Base-by-base conservation (phyloP, 2,329 filamentous ascomycete species). In the Fusarium caatingaense region DNA sequence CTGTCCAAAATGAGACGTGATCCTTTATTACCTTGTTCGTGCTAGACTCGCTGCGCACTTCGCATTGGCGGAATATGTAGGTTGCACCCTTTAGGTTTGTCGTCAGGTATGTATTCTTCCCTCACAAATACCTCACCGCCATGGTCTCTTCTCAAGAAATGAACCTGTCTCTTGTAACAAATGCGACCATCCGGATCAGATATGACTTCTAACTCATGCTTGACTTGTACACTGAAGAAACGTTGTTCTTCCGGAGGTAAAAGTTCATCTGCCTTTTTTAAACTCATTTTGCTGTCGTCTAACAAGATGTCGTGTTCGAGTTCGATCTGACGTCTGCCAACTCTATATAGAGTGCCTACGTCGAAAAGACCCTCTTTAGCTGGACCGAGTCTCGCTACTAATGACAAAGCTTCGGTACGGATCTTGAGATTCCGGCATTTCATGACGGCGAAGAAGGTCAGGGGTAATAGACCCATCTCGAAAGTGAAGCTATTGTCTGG, bases 351-450 rank as follows among this genome's bases (percentile, higher is more conserved):
- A 20, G 62, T 65, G 6, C 62, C 62, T 6, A 58, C 62, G 12
- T 65, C 60, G 12, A 65, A 65, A 8, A 65, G 4, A 0, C 62
- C 62, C 15, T 65, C 62, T 16, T 65, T 65, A 2, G 62, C 51
- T 4, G 41, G 27, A 5, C 60, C 51, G 13, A 65, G 46, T 18
- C 23, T 27, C 27, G n/a, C 41, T 3, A 21, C 59, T 9, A 64
- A 6, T 3, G 27, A 34, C 15, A 65, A 44, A 28, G 51, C 62
- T 4, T 4, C 15, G 1, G 28, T 13, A 2, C 62, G 51, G n/a
- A 23, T 32, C 20, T 23, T 4, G 1, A 65, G 10, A 3, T 20
- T 37, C 1, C 62, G 32, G 3, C 62, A 65, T 3, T 65, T 64
- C 3, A 40, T 16, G 4, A 65, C 62, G 3, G 41, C 12, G 8